Conservation (phyloP, 176 grass and related monocot species). For the Triticum monococcum region DNA sequence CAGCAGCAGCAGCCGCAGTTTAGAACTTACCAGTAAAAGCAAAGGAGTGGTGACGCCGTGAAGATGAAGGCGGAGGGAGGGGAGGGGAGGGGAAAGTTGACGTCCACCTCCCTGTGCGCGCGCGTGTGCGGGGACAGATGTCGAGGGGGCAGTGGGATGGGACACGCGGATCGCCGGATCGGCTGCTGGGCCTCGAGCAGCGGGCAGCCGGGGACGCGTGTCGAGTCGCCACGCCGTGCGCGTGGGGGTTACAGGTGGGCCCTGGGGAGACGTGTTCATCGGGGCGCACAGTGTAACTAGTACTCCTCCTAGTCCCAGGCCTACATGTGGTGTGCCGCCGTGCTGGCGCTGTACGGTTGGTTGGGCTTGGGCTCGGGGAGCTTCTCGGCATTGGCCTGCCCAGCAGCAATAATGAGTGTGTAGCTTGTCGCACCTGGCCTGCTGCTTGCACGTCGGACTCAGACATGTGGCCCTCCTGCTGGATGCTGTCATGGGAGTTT, state of each 20-base stretch:
- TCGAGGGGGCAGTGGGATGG: background rate
- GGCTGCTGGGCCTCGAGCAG: background rate
- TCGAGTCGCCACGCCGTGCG: background rate
- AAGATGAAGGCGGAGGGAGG: background rate
- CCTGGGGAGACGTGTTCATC: background rate
- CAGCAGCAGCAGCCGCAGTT: background rate
- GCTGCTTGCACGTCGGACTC: background rate
- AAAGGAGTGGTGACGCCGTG: constrained; percentile 1
- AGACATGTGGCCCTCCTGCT: constrained; percentile 4
- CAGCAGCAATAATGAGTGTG: background rate
- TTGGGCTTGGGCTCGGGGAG: background rate
- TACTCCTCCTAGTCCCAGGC: background rate
- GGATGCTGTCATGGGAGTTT: background rate
- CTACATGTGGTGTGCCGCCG: background rate
- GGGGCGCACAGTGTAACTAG: background rate
- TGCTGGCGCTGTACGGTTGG: constrained; percentile 1
- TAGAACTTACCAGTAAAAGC: constrained; percentile 2
- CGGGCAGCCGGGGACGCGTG: constrained; percentile 6
- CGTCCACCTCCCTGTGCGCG: constrained; percentile 3
- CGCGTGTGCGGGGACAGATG: background rate
- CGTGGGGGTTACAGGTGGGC: background rate
- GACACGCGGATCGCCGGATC: constrained; percentile 19
- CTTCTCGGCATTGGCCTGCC: background rate
- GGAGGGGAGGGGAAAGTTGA: background rate
- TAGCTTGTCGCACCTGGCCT: constrained; percentile 1